A percentile compares a stretch with the other conserved stretches of the same genome.
Conservation (phyloP, 179 eudicot genomes). For the Camellia oleifera region DNA sequence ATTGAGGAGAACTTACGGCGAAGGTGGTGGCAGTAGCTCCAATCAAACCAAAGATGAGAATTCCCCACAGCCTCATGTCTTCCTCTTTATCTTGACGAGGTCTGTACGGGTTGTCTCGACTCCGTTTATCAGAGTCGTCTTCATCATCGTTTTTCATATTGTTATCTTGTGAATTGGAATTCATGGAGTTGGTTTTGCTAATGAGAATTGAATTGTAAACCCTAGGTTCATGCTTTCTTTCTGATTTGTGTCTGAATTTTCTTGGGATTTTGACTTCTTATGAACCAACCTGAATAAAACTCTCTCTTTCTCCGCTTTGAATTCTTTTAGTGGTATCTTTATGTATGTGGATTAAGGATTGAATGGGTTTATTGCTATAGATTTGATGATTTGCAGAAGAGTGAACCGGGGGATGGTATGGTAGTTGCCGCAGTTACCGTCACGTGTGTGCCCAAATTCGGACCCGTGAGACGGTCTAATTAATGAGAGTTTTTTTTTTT, state of each 20-base stretch:
- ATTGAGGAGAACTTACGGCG: conserved; percentile 39
- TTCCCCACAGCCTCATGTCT: conserved; percentile 55
- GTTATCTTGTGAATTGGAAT: background rate
- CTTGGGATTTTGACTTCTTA: background rate
- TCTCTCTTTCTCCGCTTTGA: too few species aligned
- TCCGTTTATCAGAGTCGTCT: background rate
- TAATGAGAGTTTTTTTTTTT: too few species aligned
- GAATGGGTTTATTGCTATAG: too few species aligned
- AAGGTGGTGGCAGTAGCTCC: conserved; percentile 73
- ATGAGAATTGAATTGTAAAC: background rate
- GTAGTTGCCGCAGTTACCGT: too few species aligned
- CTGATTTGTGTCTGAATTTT: background rate
- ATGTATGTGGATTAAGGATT: too few species aligned
- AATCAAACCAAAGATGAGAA: conserved; percentile 59
- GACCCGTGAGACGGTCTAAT: too few species aligned
- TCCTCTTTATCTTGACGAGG: conserved; percentile 29
- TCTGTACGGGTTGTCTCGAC: conserved; percentile 3
- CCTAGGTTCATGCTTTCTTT: conserved; percentile 12
- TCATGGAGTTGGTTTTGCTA: background rate
- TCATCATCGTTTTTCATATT: background rate
- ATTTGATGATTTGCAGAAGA: too few species aligned
- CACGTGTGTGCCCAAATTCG: too few species aligned
- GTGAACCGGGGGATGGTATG: too few species aligned
- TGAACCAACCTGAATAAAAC: background rate
- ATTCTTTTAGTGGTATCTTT: too few species aligned